A percentile compares a stretch with the other conserved stretches of the same genome.
These are phyloP conservation scores for Stenocarpella maydis DNA, from an alignment of 2,329 filamentous ascomycete genomes.

Conservation along the genomic window DNA sequence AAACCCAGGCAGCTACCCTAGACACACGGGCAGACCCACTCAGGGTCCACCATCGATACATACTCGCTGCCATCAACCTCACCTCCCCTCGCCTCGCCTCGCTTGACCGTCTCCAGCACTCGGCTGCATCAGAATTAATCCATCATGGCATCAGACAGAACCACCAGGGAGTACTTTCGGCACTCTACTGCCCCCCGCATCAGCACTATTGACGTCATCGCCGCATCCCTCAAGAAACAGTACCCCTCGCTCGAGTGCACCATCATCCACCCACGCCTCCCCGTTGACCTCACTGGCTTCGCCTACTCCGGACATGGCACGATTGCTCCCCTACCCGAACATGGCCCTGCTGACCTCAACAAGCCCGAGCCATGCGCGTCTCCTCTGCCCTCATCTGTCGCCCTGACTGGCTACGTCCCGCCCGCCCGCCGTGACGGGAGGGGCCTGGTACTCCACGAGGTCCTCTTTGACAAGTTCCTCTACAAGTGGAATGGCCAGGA, in stretches of 20 bases:
- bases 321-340: constrained; percentile 43
- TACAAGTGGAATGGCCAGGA: constrained; percentile 52
- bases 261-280: constrained; percentile 45
- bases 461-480: constrained; percentile 52
- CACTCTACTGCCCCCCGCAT: constrained; percentile 51
- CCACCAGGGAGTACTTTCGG: constrained; percentile 46
- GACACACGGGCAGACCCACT: too few relatives aligned
- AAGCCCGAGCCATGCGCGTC: background rate
- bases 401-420: constrained; percentile 51
- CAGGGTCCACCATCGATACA: too few relatives aligned
- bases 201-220: constrained; percentile 54
- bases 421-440: constrained; percentile 51
- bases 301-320: constrained; percentile 51
- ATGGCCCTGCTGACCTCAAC: constrained; percentile 28
- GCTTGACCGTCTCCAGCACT: background rate
- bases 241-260: constrained; percentile 54
- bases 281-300: constrained; percentile 51
- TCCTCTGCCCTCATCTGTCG: constrained; percentile 46
- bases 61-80: background rate
- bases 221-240: constrained; percentile 49
- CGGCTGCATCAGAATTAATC: background rate
- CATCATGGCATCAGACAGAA: constrained; percentile 25
- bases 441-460: constrained; percentile 45
- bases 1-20: constrained; percentile 1
- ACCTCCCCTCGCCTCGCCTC: background rate